Base-by-base conservation (phyloP, 176 grass and related monocot genomes). In the Chloris gayana region DNA sequence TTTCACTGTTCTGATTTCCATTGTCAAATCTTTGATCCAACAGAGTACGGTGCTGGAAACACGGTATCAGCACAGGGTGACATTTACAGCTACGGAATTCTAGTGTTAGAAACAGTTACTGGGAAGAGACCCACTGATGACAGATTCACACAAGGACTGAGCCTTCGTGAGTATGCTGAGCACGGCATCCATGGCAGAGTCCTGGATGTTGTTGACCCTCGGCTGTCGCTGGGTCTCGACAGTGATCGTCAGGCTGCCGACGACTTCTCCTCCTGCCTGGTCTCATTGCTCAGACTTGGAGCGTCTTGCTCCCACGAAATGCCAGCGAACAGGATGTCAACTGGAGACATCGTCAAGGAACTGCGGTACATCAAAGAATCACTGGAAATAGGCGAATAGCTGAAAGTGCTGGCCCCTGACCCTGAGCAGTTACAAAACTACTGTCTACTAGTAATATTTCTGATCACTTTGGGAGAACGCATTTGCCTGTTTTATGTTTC, bases 71-170 rank as follows among this genome's bases (percentile, higher is more conserved):
- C 31, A 1, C 56, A 78, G 35, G 88, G 88, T 54, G 88, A 85
- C 21, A 72, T 79, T 14, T 90, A 90, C 22, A 90, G 83, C 32
- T 90, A 73, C 26, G 83, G 88, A 26, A 74, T 90, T 58, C 78
- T 90, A 11, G 11, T 86, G 5, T 57, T 90, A 24, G 83, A 90
- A 34, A 86, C 86, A 66, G 25, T 83, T 34, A 90, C 77, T 5
- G 79, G 80, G 30, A 84, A 35, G 49, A 77, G 80, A 8, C 88
- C 84, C 1, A 87, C 80, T 0, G 69, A 87, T 6, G 24, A 39
- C 37, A 66, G 27, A 5, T 80, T 86, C 21, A 26, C 11, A 0
- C 56, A 64, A 19, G 69, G 67, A 49, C 25, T 62, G 26, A 83
- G 63, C 38, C 79, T 91, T 62, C 72, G 44, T 11, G 70, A 29